Conservation (phyloP, 768 basidiomycete genomes). For the Boletus vermiculosoides region DNA sequence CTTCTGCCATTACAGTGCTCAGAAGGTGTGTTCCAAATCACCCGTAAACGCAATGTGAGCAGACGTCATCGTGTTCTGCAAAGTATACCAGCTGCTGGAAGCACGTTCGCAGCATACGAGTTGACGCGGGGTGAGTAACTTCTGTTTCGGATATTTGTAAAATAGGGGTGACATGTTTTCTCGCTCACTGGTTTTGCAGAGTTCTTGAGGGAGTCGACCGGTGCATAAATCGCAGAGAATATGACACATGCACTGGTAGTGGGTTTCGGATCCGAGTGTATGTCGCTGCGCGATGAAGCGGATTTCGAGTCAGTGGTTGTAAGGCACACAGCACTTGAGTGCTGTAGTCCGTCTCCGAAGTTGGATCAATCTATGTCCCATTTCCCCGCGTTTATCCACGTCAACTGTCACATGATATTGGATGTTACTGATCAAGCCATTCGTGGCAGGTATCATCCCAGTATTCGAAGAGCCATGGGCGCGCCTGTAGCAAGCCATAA, state of each 20-base stretch:
- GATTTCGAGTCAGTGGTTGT: background rate
- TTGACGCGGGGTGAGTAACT: slow-evolving; percentile 60
- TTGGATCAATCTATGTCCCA: background rate
- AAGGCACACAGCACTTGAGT: background rate
- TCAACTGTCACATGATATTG: background rate
- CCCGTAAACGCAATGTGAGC: background rate
- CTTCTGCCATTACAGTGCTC: slow-evolving; percentile 42
- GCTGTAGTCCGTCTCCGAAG: background rate
- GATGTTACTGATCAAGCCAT: background rate
- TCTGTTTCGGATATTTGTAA: background rate
- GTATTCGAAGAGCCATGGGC: background rate
- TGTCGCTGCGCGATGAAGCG: background rate
- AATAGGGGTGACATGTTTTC: background rate
- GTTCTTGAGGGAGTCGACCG: slow-evolving; percentile 26
- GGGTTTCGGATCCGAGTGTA: background rate
- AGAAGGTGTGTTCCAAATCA: slow-evolving; percentile 46
- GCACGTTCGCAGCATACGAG: slow-evolving; percentile 90
- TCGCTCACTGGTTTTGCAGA: slow-evolving; percentile 5
- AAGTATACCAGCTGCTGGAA: slow-evolving; percentile 88
- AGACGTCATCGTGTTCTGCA: background rate
- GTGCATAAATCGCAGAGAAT: slow-evolving; percentile 8
- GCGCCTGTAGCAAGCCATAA: background rate
- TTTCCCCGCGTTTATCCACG: background rate
- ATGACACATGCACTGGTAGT: background rate
- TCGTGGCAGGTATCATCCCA: background rate